These are phyloP conservation scores for Entomophthora muscae DNA, from an alignment of 371 early-diverging fungal species.

Conservation along the genomic window DNA sequence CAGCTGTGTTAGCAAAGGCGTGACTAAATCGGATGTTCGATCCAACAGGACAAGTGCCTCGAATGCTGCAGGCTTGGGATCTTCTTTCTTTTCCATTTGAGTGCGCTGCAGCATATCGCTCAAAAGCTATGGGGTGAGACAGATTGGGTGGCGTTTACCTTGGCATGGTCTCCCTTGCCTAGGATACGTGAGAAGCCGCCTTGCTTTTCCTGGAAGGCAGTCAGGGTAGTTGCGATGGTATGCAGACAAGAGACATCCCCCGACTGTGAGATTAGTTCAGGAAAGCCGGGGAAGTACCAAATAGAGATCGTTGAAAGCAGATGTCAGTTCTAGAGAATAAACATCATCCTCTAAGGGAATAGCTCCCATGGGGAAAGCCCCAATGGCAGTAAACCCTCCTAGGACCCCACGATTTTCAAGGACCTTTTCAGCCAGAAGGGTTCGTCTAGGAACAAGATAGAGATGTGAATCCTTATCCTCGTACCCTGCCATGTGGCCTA, in stretches of 20 bases:
- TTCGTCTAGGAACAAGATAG: slow-evolving; percentile 79
- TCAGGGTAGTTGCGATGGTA: slow-evolving; percentile 59
- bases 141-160: slow-evolving; percentile 17
- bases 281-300: too few relatives aligned
- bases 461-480: slow-evolving; percentile 26
- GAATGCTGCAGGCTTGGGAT: slow-evolving; percentile 43
- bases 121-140: slow-evolving; percentile 24
- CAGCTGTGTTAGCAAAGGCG: slow-evolving; percentile 79
- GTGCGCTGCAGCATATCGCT: slow-evolving; percentile 65
- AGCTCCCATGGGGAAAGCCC: slow-evolving; percentile 75
- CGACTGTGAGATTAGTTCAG: slow-evolving; percentile 1
- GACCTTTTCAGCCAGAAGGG: slow-evolving; percentile 69
- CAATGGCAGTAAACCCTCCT: slow-evolving; percentile 47
- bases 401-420: slow-evolving; percentile 80
- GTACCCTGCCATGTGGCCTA: slow-evolving; percentile 21
- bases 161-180: slow-evolving; percentile 76
- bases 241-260: slow-evolving; percentile 66
- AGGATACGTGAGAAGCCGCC: slow-evolving; percentile 76
- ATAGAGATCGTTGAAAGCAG: slow-evolving; percentile 63
- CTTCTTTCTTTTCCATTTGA: slow-evolving; percentile 55
- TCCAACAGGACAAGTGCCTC: slow-evolving; percentile 85
- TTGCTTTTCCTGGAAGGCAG: slow-evolving; percentile 69
- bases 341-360: slow-evolving; percentile 82
- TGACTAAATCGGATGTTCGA: slow-evolving; percentile 70
- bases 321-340: slow-evolving; percentile 70